phyloP scores from a whole-genome alignment of 2,329 filamentous ascomycete species.

The Rhexocercosporidium sp. region DNA sequence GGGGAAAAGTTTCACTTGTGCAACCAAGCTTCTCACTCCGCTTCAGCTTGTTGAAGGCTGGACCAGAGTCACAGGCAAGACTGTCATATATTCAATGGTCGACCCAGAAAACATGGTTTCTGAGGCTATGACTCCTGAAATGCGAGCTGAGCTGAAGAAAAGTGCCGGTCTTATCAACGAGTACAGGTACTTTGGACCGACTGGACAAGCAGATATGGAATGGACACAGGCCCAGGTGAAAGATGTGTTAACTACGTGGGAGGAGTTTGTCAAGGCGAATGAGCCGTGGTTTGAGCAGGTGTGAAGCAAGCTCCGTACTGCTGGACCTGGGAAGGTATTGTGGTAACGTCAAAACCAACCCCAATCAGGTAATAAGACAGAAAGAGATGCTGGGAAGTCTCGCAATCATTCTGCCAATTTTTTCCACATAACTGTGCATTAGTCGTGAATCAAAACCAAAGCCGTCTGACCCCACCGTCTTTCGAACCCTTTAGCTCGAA shows the following conservation, averaged over 20 bases:
- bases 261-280: constrained; percentile 43
- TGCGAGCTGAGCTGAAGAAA: constrained; percentile 16
- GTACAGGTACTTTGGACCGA: constrained; percentile 45
- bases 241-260: constrained; percentile 41
- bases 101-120: constrained; percentile 57
- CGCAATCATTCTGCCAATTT: no score
- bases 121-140: constrained; percentile 51
- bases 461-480: no score
- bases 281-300: constrained; percentile 21
- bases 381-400: no score
- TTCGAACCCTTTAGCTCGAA: no score
- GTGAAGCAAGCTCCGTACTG: background rate
- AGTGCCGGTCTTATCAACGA: constrained; percentile 7
- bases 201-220: constrained; percentile 39
- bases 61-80: constrained; percentile 43
- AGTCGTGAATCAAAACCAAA: no score
- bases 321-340: no score
- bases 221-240: constrained; percentile 40
- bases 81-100: constrained; percentile 24
- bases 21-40: constrained; percentile 45
- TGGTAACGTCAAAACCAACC: no score
- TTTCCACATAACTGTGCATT: no score
- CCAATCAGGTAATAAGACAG: no score
- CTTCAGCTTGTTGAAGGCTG: constrained; percentile 42
- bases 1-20: constrained; percentile 52